Evolutionary conservation across 345 rosid species (phyloP), one percentile per base, ranked within the genome.

Genomic region (Linum trigynum): DNA sequence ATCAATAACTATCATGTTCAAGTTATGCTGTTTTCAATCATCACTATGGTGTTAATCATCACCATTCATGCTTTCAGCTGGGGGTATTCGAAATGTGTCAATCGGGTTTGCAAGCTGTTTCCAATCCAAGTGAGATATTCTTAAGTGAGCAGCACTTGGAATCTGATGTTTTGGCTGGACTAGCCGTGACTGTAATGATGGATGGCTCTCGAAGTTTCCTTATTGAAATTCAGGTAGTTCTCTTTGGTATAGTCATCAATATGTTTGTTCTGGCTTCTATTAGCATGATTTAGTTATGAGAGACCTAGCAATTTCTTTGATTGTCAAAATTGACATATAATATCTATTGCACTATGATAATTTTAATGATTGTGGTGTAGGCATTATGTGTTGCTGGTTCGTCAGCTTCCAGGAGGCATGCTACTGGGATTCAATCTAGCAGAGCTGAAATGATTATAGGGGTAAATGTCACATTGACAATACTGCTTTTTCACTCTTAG

Each of bases 401-500:
- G 59, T 82, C 85, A 36, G 79, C 75, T 74, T 82, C 85, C 65
- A 84, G 87, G 78, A 84, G 87, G 79, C 96, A 86, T 61, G 81
- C 81, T 63, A 90, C 88, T 65, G 98, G 98, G 57, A 78, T 92
- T 76, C 87, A 80, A 76, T 78, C 81, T 23, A 78, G 83, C 83
- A 82, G 96, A 79, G 98, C 91, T 59, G 96, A 92, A 71, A 86
- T 92, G 97, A 90, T 92, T 55, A 86, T 92, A 72, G 76, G 97
- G 5, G 98, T 87, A 68, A 82, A 59, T 41, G 56, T 35, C 48
- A 36, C 67, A 56, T 43, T 71, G 23, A 7, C 63, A 64, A 58
- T 17, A 42, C 32, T 55, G 39, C 45, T 61, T 57, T 32, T 42
- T 23, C 37, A 60, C 4, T 57, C 23, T 43, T 5, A 5, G 10